Base-by-base conservation (phyloP, 2,329 filamentous ascomycete species). In the Aureobasidium sp. region DNA sequence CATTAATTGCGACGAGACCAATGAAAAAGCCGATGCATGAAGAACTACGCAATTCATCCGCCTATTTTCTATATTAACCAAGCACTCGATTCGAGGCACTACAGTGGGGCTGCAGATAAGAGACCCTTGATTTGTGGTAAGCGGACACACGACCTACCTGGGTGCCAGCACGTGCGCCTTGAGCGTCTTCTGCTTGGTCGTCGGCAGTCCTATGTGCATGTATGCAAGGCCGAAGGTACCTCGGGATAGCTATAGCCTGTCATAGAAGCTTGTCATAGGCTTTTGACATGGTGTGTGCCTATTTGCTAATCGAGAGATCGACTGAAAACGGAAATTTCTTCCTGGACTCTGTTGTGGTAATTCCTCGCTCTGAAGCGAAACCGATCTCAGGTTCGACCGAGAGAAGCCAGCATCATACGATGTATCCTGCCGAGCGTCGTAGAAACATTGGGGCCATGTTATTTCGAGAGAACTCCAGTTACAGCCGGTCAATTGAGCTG, bases 11-110 rank as follows among this genome's bases (percentile, higher is more conserved):
- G 9, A 58, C 55, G 55, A 58, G 55, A 58, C 55, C 55, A 58
- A 58, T 58, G 55, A 58, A 22, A 48, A 58, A 25, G 12, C 17
- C 15, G 31, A 47, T 37, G 42, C 55, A 58, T 58, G 55, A 58
- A 58, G 55, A 58, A 58, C 41, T 27, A 48, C 55, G 42, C 31
- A 48, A 47, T 58, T 22, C 29, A 57, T 9, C 42, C 42, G 55
- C 55, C 55, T 58, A 48, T 20, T 48, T 57, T 44, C 12, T 58
- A 58, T 31, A 58, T 58, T 34, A 58, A 58, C 37, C 55, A 58
- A 39, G 15, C 41, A 58, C 42, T 29, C 14, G n/a, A 20, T 3
- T 15, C 20, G 14, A 12, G 14, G 55, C 20, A 14, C 29, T 45
- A 31, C 14, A 22, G 42, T 58, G 42, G 55, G 55, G 55, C 55